Base-by-base conservation (phyloP, 805 yeast genomes). In the Ogataea pignaliae region DNA sequence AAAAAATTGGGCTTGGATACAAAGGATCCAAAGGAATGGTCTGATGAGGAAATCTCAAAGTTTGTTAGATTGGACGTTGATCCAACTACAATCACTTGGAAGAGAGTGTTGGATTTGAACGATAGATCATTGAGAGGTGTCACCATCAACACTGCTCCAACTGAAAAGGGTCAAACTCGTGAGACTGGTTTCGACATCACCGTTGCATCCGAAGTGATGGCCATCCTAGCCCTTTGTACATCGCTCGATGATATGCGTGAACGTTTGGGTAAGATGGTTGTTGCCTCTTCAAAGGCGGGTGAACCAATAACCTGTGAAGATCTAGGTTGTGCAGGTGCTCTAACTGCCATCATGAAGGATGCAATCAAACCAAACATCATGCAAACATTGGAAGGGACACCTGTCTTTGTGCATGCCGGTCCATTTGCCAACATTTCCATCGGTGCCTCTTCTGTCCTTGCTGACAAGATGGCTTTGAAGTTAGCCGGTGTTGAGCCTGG, bases 351-450 rank as follows among this genome's bases (percentile, higher is more conserved):
- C 59, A 73, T 91, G 75, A 91, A 89, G 70, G 98, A 91, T 63
- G 96, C 98, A 18, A 83, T 91, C 64, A 91, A 90, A 71, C 98
- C 98, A 53, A 91, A 88, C 64, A 68, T 91, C 63, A 91, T 91
- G 98, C 98, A 91, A 69, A 88, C 97, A 40, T 76, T 91, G 49
- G 97, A 91, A 69, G 98, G 98, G 47, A 90, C 97, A 8, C 98
- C 98, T 6, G 98, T 91, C 21, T 81, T 91, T 60, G 96, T 91
- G 15, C 98, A 91, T 63, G 97, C 97, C 34, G 98, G 98, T 51
- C 98, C 98, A 28, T 91, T 91, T 65, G 98, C 98, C 53, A 91
- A 91, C 69, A 91, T 91, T 53, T 87, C 96, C 30, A 91, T 91
- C 63, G 99, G 99, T 57, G 97, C 97, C 12, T 86, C 91, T 31